A percentile compares a stretch with the other conserved stretches of the same genome.
phyloP scores from a whole-genome alignment of 2,329 filamentous ascomycete species.

The Apiospora kogelbergensis region DNA sequence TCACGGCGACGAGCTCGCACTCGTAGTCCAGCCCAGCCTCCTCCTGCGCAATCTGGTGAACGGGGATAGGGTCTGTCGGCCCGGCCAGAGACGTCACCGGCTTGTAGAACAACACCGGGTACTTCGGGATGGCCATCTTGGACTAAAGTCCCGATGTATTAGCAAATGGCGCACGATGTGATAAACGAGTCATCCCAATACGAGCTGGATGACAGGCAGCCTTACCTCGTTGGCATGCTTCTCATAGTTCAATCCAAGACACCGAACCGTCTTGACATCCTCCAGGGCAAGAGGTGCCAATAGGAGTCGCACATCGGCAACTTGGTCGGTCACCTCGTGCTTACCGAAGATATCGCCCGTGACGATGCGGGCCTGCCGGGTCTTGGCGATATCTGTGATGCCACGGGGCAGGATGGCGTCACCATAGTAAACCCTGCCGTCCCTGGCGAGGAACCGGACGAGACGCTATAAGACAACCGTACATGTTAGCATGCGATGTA shows the following conservation, averaged over 20 bases:
- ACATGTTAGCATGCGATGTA: not conserved
- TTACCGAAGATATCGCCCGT: slow-evolving; percentile 65
- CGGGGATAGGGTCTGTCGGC: slow-evolving; percentile 64
- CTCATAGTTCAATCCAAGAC: slow-evolving; percentile 70
- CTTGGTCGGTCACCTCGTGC: slow-evolving; percentile 62
- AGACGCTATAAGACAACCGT: slow-evolving; percentile 52
- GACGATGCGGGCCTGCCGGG: slow-evolving; percentile 61
- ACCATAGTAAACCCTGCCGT: slow-evolving; percentile 70
- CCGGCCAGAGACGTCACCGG: slow-evolving; percentile 65
- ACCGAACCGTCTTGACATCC: slow-evolving; percentile 66
- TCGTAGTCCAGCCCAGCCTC: slow-evolving; percentile 73
- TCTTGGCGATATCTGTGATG: slow-evolving; percentile 59
- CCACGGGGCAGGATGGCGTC: slow-evolving; percentile 68
- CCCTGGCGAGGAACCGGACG: slow-evolving; percentile 70
- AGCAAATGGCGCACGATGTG: not conserved
- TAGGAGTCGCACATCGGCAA: slow-evolving; percentile 56
- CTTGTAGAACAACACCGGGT: slow-evolving; percentile 75
- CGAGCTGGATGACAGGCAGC: not conserved
- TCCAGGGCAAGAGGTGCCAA: slow-evolving; percentile 62
- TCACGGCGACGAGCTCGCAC: slow-evolving; percentile 73
- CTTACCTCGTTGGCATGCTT: slow-evolving; percentile 66
- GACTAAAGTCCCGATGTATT: slow-evolving; percentile 36
- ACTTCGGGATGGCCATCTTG: slow-evolving; percentile 67
- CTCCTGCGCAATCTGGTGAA: slow-evolving; percentile 65
- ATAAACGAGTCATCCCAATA: not conserved